Evolutionary conservation across 2,329 filamentous ascomycete species (phyloP).

Genomic region (Monascus ruber): DNA sequence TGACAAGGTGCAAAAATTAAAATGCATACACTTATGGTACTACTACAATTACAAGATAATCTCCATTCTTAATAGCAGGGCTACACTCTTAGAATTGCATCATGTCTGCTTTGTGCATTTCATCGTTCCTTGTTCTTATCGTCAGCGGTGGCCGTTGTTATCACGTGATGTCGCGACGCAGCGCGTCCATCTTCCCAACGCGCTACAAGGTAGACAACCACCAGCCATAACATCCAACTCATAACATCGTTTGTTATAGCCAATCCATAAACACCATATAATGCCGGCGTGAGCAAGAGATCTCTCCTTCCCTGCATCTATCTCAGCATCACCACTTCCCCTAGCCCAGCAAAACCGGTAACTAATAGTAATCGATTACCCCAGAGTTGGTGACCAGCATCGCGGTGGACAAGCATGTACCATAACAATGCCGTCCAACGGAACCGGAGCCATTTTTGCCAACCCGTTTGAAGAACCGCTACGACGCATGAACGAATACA

Average conservation of each 20-base stretch:
- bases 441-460: slow-evolving; percentile 23
- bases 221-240: too few species aligned
- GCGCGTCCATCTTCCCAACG: slow-evolving; percentile 12
- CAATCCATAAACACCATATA: slow-evolving; percentile 3
- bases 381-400: slow-evolving; percentile 60
- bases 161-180: slow-evolving; percentile 24
- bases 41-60: too few species aligned
- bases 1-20: too few species aligned
- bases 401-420: slow-evolving; percentile 26
- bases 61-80: too few species aligned
- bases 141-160: not conserved
- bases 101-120: too few species aligned
- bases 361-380: too few species aligned
- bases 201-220: slow-evolving; percentile 3
- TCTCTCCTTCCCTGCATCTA: not conserved
- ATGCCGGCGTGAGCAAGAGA: slow-evolving; percentile 37
- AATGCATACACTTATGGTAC: too few species aligned
- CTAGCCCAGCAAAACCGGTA: too few species aligned
- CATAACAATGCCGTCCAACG: slow-evolving; percentile 31
- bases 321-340: too few species aligned
- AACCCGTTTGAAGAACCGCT: slow-evolving; percentile 75
- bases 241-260: too few species aligned
- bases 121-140: too few species aligned
- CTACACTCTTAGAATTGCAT: too few species aligned
- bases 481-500: slow-evolving; percentile 65